A percentile compares a stretch with the other conserved stretches of the same genome.
phyloP scores from a whole-genome alignment of 2,329 filamentous ascomycete species.

The Cordyceps cateniannulata region DNA sequence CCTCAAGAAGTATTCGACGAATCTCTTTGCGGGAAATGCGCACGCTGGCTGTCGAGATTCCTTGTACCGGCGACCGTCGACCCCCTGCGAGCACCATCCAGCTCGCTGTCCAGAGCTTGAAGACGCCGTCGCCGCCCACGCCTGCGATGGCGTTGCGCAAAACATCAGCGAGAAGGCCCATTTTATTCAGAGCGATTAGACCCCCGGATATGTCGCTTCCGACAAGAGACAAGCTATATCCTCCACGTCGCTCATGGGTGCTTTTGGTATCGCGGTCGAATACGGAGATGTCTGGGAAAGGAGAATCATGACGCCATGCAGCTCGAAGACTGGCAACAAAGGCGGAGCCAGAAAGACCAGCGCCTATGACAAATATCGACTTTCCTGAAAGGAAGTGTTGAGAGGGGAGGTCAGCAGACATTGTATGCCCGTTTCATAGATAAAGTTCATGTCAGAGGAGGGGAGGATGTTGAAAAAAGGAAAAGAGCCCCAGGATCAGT shows the following conservation, averaged over 20 bases:
- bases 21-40: conserved; percentile 32
- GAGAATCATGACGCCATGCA: conserved; percentile 26
- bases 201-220: conserved; percentile 29
- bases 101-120: conserved; percentile 34
- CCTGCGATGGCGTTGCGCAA: conserved; percentile 27
- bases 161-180: conserved; percentile 31
- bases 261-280: conserved; percentile 36
- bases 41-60: conserved; percentile 30
- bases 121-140: conserved; percentile 24
- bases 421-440: not conserved
- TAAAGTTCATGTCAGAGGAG: not conserved
- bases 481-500: not conserved
- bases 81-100: conserved; percentile 30
- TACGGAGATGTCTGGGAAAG: conserved; percentile 29
- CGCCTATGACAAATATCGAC: conserved; percentile 37
- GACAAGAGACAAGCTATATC: conserved; percentile 34
- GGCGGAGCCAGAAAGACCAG: conserved; percentile 36
- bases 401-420: not conserved
- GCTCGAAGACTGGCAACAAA: conserved; percentile 35
- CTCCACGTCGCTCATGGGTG: conserved; percentile 24
- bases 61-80: conserved; percentile 23
- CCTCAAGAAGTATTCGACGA: conserved; percentile 27
- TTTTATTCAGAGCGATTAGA: conserved; percentile 30
- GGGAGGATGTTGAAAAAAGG: not conserved
- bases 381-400: conserved; percentile 30